These are phyloP conservation scores for Kodamaea alishanica DNA, from an alignment of 1,139 yeast species.

Conservation along the genomic window DNA sequence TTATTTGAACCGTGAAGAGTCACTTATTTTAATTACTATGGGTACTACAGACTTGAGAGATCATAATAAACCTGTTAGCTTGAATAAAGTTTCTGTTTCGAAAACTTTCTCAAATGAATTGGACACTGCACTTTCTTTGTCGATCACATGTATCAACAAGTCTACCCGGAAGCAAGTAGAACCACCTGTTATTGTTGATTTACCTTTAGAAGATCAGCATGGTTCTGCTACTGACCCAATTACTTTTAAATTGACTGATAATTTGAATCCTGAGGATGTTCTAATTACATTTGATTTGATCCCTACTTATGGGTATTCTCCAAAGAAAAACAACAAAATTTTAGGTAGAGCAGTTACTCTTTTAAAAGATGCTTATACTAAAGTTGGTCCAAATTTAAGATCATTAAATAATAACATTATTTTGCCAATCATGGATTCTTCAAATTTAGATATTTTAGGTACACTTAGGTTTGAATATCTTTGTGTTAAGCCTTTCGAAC, in stretches of 20 bases:
- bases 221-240: constrained; percentile 82
- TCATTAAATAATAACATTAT: constrained; percentile 66
- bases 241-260: constrained; percentile 59
- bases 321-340: constrained; percentile 38
- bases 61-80: constrained; percentile 56
- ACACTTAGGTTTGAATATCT: constrained; percentile 70
- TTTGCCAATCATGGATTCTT: constrained; percentile 74
- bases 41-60: constrained; percentile 83
- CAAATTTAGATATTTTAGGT: constrained; percentile 74
- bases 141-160: constrained; percentile 54
- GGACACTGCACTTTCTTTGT: constrained; percentile 82
- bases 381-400: constrained; percentile 67
- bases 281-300: constrained; percentile 78
- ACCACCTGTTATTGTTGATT: constrained; percentile 68
- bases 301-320: constrained; percentile 69
- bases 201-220: constrained; percentile 79
- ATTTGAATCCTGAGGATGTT: constrained; percentile 51
- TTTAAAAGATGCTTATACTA: constrained; percentile 58
- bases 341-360: constrained; percentile 87
- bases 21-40: constrained; percentile 70
- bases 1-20: constrained; percentile 60
- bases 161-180: constrained; percentile 45
- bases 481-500: constrained; percentile 69
- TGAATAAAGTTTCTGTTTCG: constrained; percentile 70
- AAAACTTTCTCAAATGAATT: constrained; percentile 76